Percentiles rank a stretch among this genome's conserved stretches.
Conservation (phyloP, 1,139 yeast species). For the Blastobotrys malaysiensis region DNA sequence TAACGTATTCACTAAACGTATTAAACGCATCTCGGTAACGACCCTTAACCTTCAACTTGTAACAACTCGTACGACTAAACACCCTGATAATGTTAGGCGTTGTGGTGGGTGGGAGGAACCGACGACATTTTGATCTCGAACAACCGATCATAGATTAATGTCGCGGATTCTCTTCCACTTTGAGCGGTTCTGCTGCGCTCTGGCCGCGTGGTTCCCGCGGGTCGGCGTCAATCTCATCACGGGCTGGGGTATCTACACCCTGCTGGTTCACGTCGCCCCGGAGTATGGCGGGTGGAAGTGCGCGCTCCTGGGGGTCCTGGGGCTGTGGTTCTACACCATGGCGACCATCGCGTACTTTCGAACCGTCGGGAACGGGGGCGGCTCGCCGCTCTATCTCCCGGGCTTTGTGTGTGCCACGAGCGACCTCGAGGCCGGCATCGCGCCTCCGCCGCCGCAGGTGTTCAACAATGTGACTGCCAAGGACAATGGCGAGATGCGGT, state of each 20-base stretch:
- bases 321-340: constrained; percentile 22
- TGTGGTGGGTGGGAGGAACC: background rate
- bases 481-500: constrained; percentile 47
- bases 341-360: constrained; percentile 45
- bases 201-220: constrained; percentile 56
- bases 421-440: constrained; percentile 22
- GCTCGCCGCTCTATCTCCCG: constrained; percentile 38
- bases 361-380: constrained; percentile 53
- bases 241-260: constrained; percentile 55
- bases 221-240: constrained; percentile 46
- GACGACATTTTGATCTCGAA: no score
- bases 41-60: no score
- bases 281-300: constrained; percentile 24
- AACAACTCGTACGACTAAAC: no score
- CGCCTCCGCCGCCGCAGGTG: constrained; percentile 36
- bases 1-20: no score
- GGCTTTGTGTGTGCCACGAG: constrained; percentile 20
- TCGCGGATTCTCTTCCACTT: constrained; percentile 11
- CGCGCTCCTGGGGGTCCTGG: constrained; percentile 22
- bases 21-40: no score
- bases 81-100: no score
- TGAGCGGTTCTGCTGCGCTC: constrained; percentile 41
- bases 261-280: constrained; percentile 29
- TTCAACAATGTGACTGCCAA: constrained; percentile 37
- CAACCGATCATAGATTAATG: constrained; percentile 2